These are phyloP conservation scores for Allantophomopsis cytisporea DNA, from an alignment of 2,329 filamentous ascomycete species.

Conservation along the genomic window DNA sequence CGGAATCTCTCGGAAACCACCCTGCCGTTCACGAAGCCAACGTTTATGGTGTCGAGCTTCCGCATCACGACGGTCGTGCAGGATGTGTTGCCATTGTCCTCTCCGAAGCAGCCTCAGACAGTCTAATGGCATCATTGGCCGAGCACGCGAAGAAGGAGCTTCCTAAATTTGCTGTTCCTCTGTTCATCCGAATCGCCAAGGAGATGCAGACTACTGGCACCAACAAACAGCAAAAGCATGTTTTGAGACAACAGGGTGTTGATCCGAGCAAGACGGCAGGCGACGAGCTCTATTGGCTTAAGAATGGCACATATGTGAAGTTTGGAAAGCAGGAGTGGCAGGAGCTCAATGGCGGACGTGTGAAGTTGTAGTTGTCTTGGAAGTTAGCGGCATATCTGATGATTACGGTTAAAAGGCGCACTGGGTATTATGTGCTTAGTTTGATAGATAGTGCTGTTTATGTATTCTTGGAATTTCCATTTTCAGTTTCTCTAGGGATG, in stretches of 20 bases:
- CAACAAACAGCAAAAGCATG: conserved; percentile 78
- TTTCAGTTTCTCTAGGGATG: too few species aligned
- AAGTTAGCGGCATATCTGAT: too few species aligned
- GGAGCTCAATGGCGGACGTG: conserved; percentile 48
- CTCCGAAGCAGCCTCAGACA: conserved; percentile 29
- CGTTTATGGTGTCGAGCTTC: conserved; percentile 71
- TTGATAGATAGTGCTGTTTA: too few species aligned
- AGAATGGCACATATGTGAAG: conserved; percentile 48
- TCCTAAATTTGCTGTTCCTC: conserved; percentile 61
- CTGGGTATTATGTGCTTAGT: too few species aligned
- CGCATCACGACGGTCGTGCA: conserved; percentile 70
- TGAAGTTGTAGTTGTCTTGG: conserved; percentile 42
- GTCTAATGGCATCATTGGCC: conserved; percentile 28
- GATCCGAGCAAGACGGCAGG: conserved; percentile 39
- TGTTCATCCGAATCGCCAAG: conserved; percentile 59
- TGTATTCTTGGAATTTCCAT: too few species aligned
- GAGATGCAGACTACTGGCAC: conserved; percentile 62
- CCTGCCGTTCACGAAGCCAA: conserved; percentile 50
- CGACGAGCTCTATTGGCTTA: conserved; percentile 43
- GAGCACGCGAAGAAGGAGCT: conserved; percentile 40
- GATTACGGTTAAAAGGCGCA: too few species aligned
- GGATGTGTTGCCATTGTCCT: conserved; percentile 65
- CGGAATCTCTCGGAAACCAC: conserved; percentile 45
- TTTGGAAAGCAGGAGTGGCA: conserved; percentile 60
- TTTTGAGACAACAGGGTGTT: conserved; percentile 59